Percentiles rank a stretch among this genome's conserved stretches.
Evolutionary conservation across 352 stramenopile genomes (phyloP).

Genomic region (Globisporangium okanoganense): DNA sequence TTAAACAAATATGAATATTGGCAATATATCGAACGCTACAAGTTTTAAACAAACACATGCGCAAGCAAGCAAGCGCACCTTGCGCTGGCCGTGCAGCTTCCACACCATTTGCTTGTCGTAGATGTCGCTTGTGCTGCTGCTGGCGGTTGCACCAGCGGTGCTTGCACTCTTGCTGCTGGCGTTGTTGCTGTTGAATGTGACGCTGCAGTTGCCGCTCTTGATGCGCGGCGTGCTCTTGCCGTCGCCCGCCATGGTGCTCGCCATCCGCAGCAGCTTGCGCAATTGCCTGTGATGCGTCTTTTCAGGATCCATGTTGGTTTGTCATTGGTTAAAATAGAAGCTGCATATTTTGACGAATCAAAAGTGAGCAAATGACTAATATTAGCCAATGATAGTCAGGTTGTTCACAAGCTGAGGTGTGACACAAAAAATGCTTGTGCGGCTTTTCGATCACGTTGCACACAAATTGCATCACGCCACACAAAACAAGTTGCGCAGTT

Average conservation of each 20-base stretch:
- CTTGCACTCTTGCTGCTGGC: background rate
- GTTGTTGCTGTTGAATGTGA: background rate
- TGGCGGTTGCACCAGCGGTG: background rate
- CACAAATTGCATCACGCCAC: too few relatives aligned
- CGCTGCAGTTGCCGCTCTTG: constrained; percentile 15
- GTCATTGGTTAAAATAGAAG: background rate
- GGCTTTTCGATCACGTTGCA: too few relatives aligned
- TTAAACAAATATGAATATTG: background rate
- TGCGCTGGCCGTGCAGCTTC: constrained; percentile 51
- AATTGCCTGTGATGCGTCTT: background rate
- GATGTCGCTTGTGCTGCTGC: constrained; percentile 9
- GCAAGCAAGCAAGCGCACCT: constrained; percentile 19
- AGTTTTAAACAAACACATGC: background rate
- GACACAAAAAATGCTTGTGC: too few relatives aligned
- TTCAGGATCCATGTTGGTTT: background rate
- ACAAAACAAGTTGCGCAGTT: too few relatives aligned
- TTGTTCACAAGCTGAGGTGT: background rate
- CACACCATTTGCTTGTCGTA: constrained; percentile 69
- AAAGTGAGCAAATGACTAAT: background rate
- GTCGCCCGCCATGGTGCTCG: constrained; percentile 8
- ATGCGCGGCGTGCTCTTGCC: constrained; percentile 14
- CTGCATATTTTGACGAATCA: background rate
- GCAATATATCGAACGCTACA: too few relatives aligned
- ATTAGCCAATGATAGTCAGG: background rate
- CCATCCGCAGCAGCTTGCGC: background rate